A percentile compares a stretch with the other conserved stretches of the same genome.
phyloP scores from a whole-genome alignment of 441 rosid genomes.

The Melastoma candidum region DNA sequence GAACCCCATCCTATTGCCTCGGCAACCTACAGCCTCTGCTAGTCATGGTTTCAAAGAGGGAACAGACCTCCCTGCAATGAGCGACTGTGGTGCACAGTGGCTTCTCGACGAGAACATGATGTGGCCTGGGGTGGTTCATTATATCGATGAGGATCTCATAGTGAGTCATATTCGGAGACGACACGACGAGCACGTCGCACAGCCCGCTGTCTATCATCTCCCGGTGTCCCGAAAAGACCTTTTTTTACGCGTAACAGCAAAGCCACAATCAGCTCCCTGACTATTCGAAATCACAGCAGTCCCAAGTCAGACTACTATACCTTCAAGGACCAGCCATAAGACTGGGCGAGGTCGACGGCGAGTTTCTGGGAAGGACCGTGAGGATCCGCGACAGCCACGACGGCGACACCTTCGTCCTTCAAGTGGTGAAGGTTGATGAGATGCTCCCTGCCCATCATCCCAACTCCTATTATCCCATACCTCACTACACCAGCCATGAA shows the following conservation, averaged over 20 bases:
- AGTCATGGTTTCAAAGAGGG: too few species aligned
- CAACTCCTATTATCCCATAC: slow-evolving; percentile 85
- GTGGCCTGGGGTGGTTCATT: slow-evolving; percentile 62
- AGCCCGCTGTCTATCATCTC: slow-evolving; percentile 69
- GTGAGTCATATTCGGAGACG: slow-evolving; percentile 92
- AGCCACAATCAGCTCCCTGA: background rate
- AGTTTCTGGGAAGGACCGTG: slow-evolving; percentile 59
- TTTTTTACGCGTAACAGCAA: slow-evolving; percentile 14
- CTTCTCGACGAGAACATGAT: slow-evolving; percentile 90
- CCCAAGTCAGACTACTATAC: slow-evolving; percentile 18
- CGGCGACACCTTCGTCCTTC: slow-evolving; percentile 44
- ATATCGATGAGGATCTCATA: slow-evolving; percentile 73
- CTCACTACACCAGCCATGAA: slow-evolving; percentile 17
- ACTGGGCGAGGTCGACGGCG: slow-evolving; percentile 45
- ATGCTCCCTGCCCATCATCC: slow-evolving; percentile 99
- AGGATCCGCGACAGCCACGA: slow-evolving; percentile 79
- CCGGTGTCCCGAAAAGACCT: slow-evolving; percentile 68
- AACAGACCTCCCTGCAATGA: slow-evolving; percentile 64
- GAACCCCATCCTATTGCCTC: background rate
- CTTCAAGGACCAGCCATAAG: slow-evolving; percentile 54
- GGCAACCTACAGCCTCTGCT: too few species aligned
- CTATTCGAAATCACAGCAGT: too few species aligned
- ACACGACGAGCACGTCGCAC: slow-evolving; percentile 73
- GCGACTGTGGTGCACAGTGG: slow-evolving; percentile 82
- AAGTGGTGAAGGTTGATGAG: slow-evolving; percentile 84